Base-by-base conservation (phyloP, 805 yeast species). In the Sugiyamaella chiloensis region DNA sequence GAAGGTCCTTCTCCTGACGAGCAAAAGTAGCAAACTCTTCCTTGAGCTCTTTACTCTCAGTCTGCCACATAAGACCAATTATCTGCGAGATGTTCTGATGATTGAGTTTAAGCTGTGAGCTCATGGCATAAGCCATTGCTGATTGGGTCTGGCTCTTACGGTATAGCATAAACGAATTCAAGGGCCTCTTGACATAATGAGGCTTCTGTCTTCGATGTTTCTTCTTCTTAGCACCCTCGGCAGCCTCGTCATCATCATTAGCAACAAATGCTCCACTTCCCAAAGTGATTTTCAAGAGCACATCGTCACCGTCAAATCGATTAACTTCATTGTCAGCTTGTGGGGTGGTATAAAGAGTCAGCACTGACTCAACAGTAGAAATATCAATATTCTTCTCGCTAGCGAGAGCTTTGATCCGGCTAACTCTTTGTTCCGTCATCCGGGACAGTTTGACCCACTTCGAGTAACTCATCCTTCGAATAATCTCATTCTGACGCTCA, bases 161-260 rank as follows among this genome's bases (percentile, higher is more conserved):
- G 54, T 74, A 74, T 7, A 74, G 61, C 78, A 74, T 73, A 52
- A 71, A 74, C 23, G 74, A 68, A 58, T 74, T 74, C 47, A 73
- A 61, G 0, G 78, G 78, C 35, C 79, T 65, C 52, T 73, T 74
- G 40, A 74, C 64, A 46, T 70, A 53, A 44, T 60, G 51, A 31
- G 52, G 51, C 20, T 46, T 36, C 37, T 46, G 48, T 44, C 51
- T 50, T 9, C 55, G 44, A 23, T 46, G 52, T 50, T 51, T 54
- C 54, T 53, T 51, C 50, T 49, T 46, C 37, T 35, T 34, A 20
- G 21, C 42, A 9, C 27, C 29, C 36, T 24, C 46, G 44, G 35
- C 54, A 23, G 27, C 39, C 9, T 42, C 53, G 30, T 44, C 52
- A 29, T 36, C 53, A 42, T 46, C 51, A 35, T 42, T 44, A 40